Evolutionary conservation across 2,329 filamentous ascomycete genomes (phyloP).

Genomic region (Stromatinia cepivora): DNA sequence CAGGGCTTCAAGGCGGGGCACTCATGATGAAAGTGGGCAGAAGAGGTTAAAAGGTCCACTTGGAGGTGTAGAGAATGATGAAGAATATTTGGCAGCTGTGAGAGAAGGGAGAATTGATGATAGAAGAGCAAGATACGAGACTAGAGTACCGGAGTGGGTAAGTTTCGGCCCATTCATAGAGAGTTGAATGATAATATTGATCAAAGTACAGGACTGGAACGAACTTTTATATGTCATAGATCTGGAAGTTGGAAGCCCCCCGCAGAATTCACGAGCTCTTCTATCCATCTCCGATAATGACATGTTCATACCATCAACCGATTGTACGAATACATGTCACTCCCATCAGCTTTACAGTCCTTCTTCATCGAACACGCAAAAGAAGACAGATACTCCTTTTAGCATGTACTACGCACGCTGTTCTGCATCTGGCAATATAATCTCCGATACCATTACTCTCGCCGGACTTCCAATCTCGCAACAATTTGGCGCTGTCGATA

Average conservation of each 20-base stretch:
- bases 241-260: constrained; percentile 24
- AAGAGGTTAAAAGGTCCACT: constrained; percentile 1
- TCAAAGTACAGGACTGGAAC: constrained; percentile 19
- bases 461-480: constrained; percentile 9
- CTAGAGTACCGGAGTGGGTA: constrained; percentile 14
- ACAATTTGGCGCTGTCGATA: constrained; percentile 10
- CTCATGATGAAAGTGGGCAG: neutral
- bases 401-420: constrained; percentile 8
- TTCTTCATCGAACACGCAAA: constrained; percentile 6
- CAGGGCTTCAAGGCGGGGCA: neutral
- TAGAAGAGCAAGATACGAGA: constrained; percentile 4
- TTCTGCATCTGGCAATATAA: constrained; percentile 3
- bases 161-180: neutral
- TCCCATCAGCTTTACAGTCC: constrained; percentile 12
- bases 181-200: neutral
- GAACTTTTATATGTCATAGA: constrained; percentile 24
- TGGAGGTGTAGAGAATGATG: constrained; percentile 20
- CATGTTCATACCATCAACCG: constrained; percentile 13
- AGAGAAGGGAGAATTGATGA: neutral
- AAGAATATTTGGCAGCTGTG: neutral
- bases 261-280: constrained; percentile 16
- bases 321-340: constrained; percentile 6
- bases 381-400: neutral
- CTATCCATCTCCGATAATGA: constrained; percentile 21
- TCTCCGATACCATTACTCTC: constrained; percentile 1